Evolutionary conservation across 352 stramenopile species (phyloP), one percentile per base, ranked within the genome.

Genomic region (Peronospora belbahrii): DNA sequence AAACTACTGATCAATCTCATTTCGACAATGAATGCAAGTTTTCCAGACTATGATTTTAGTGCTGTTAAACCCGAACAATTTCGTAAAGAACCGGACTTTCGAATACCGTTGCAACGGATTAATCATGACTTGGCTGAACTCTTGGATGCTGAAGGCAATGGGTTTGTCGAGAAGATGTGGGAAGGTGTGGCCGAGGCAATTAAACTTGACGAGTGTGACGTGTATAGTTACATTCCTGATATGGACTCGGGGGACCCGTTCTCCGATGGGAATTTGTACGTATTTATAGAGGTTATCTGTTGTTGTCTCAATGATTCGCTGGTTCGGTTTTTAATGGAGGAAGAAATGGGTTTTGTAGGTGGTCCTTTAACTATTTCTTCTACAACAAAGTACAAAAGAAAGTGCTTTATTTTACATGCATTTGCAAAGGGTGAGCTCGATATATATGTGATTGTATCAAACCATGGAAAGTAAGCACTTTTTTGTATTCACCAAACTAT

Each of bases 111-210:
- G 36, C 87, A 95, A 42, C 65, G 70, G 36, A 85, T 96, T 50
- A 95, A 95, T 68, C 78, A 87, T 47, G 65, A 95, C 57, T 63
- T 95, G 47, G 76, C 75, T 5, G 85, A 95, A 51, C 65, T 92
- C 18, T 53, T 98, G 34, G 97, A 99, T 57, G 96, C 98, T 48
- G 97, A 99, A 71, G 92, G 80, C 25, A 96, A 93, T 39, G 90
- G 98, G 8, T 99, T 99, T 65, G 85, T 99, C 30, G 97, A 99
- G 68, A 97, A 97, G 48, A 83, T 99, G 54, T 95, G 97, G 69
- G 96, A 99, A 59, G 67, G 63, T 9, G 78, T 95, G 39, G 65
- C 84, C 6, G 77, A 91, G 42, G 80, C 70, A 9, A 92, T 96
- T 41, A 80, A 86, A 41, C 74, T 90, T n/a, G 68, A 85, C 9